Evolutionary conservation across 805 yeast genomes (phyloP).

Genomic region (Saturnispora hagleri): DNA sequence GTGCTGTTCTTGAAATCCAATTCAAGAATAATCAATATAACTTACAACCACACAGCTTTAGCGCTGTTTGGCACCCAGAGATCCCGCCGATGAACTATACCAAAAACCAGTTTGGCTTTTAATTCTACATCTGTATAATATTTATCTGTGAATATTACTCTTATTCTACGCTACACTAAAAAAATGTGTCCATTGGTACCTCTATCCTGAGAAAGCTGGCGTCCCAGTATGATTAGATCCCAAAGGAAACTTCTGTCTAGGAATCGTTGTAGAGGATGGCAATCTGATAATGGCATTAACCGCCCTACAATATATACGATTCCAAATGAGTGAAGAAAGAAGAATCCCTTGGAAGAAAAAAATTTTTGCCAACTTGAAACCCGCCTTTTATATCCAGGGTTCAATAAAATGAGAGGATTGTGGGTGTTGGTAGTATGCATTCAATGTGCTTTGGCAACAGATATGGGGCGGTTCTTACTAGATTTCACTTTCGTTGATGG

Average conservation of each 20-base stretch:
- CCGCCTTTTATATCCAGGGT: not conserved
- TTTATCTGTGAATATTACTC: not conserved
- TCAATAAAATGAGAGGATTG: not conserved
- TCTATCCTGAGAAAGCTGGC: not conserved
- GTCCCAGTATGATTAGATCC: not conserved
- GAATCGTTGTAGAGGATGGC: slow-evolving; percentile 33
- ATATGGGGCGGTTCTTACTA: not conserved
- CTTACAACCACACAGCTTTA: slow-evolving; percentile 39
- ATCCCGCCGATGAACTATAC: slow-evolving; percentile 93
- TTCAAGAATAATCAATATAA: slow-evolving; percentile 38
- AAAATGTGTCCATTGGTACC: not conserved
- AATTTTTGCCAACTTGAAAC: not conserved
- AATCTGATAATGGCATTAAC: slow-evolving; percentile 28
- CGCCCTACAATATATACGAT: slow-evolving; percentile 33
- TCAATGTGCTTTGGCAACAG: not conserved
- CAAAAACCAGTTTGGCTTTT: slow-evolving; percentile 33
- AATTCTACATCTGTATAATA: not conserved
- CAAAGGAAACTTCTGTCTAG: slow-evolving; percentile 19
- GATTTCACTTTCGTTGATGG: not conserved
- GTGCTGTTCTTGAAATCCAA: slow-evolving; percentile 75
- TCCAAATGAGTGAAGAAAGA: slow-evolving; percentile 27
- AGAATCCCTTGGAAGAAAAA: slow-evolving; percentile 1
- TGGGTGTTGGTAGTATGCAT: not conserved
- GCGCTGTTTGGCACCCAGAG: slow-evolving; percentile 84
- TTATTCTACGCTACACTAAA: not conserved